These are phyloP conservation scores for Aspergillus alliaceus DNA, from an alignment of 2,329 filamentous ascomycete genomes.

Conservation along the genomic window DNA sequence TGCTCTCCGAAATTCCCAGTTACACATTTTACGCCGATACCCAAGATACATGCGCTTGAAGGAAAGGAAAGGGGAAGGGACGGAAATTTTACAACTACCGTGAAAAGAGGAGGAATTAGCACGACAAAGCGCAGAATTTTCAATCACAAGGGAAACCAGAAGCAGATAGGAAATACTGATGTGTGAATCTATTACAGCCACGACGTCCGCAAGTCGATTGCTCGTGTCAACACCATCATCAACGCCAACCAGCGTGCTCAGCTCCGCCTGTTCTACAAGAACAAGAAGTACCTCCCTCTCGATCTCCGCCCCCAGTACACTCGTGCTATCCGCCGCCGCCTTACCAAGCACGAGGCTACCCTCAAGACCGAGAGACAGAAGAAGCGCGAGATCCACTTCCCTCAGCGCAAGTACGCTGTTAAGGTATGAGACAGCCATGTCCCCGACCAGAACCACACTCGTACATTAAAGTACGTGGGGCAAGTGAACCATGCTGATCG, in stretches of 20 bases:
- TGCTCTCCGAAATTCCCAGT: background rate
- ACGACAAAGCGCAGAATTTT: background rate
- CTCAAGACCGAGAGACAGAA: constrained; percentile 88
- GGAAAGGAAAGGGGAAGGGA: constrained; percentile 4
- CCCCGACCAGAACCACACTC: background rate
- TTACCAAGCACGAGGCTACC: constrained; percentile 87
- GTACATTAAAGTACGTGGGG: background rate
- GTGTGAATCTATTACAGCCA: constrained; percentile 60
- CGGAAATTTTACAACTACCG: background rate
- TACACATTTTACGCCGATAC: background rate
- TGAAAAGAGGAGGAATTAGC: constrained; percentile 4
- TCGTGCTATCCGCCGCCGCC: constrained; percentile 91
- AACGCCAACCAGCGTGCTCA: constrained; percentile 99
- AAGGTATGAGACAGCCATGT: constrained; percentile 66
- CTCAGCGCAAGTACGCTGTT: constrained; percentile 97
- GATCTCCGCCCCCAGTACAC: constrained; percentile 99
- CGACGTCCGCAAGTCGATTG: constrained; percentile 99
- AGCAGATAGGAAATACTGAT: constrained; percentile 26
- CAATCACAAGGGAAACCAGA: background rate
- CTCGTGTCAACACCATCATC: constrained; percentile 98
- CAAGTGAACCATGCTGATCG: constrained; percentile 4
- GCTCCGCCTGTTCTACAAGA: constrained; percentile 99
- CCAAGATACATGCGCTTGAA: background rate
- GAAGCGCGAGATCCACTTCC: constrained; percentile 96
- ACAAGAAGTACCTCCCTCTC: constrained; percentile 98